phyloP scores from a whole-genome alignment of 305 asterid species.

The Nicotiana rustica region DNA sequence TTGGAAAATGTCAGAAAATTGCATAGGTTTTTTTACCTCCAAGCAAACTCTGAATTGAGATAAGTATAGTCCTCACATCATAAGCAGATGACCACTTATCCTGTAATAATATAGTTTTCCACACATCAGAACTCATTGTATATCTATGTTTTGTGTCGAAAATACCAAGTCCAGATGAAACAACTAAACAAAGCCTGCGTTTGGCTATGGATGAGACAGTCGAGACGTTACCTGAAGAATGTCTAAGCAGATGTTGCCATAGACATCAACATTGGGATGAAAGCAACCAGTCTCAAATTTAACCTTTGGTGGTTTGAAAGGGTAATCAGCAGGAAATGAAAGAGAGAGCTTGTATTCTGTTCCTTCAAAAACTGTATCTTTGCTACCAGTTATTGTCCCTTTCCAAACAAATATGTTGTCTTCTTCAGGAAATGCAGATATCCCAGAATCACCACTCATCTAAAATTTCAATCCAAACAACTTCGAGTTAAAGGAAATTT shows the following conservation, averaged over 20 bases:
- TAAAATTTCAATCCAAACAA: constrained; percentile 24
- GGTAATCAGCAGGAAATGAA: constrained; percentile 74
- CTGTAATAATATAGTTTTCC: constrained; percentile 36
- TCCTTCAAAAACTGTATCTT: constrained; percentile 90
- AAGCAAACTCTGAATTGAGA: constrained; percentile 90
- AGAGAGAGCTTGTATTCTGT: constrained; percentile 85
- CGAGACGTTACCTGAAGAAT: constrained; percentile 69
- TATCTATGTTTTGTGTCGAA: too few species aligned
- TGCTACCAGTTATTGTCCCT: constrained; percentile 89
- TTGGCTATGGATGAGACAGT: background rate
- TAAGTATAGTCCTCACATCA: constrained; percentile 90
- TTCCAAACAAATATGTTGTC: constrained; percentile 96
- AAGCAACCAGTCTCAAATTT: constrained; percentile 92
- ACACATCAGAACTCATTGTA: background rate
- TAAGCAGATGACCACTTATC: constrained; percentile 98
- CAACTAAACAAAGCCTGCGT: too few species aligned
- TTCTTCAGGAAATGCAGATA: constrained; percentile 95
- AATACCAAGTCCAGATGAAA: too few species aligned
- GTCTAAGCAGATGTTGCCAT: constrained; percentile 91
- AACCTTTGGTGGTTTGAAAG: constrained; percentile 90
- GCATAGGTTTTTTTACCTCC: constrained; percentile 65
- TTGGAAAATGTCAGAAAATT: background rate
- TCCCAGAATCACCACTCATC: constrained; percentile 92
- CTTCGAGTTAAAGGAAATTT: background rate
- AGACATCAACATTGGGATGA: constrained; percentile 85